Conservation (phyloP, 805 yeast species). For the Candida michaelii region DNA sequence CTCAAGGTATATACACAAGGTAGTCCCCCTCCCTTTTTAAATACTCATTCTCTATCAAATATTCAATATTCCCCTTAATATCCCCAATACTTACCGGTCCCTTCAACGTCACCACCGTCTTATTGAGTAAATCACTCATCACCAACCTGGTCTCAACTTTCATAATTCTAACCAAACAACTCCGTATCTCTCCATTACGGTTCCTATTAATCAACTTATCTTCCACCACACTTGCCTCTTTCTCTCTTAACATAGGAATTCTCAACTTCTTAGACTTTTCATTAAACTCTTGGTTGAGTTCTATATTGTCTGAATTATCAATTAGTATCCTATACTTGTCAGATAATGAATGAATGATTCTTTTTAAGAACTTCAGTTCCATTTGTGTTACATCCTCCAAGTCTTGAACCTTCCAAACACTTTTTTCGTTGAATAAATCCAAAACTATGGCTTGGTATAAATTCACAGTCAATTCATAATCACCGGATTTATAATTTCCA, state of each 20-base stretch:
- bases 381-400: slow-evolving; percentile 31
- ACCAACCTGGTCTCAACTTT: slow-evolving; percentile 25
- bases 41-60: slow-evolving; percentile 35
- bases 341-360: slow-evolving; percentile 29
- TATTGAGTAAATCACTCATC: slow-evolving; percentile 30
- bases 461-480: slow-evolving; percentile 37
- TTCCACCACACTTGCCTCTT: slow-evolving; percentile 11
- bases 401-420: slow-evolving; percentile 20
- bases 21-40: slow-evolving; percentile 23
- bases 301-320: slow-evolving; percentile 13
- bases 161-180: slow-evolving; percentile 30
- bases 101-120: slow-evolving; percentile 20
- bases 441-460: slow-evolving; percentile 46
- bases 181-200: slow-evolving; percentile 29
- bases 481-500: slow-evolving; percentile 29
- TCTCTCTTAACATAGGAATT: slow-evolving; percentile 30
- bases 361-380: slow-evolving; percentile 27
- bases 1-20: slow-evolving; percentile 32
- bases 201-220: slow-evolving; percentile 18
- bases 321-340: slow-evolving; percentile 32
- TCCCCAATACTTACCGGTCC: slow-evolving; percentile 29
- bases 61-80: slow-evolving; percentile 34
- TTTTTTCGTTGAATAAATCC: slow-evolving; percentile 33
- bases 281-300: slow-evolving; percentile 24
- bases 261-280: slow-evolving; percentile 29